Evolutionary conservation across 106 monocot genomes (phyloP).

Genomic region (Phalaenopsis equestris): DNA sequence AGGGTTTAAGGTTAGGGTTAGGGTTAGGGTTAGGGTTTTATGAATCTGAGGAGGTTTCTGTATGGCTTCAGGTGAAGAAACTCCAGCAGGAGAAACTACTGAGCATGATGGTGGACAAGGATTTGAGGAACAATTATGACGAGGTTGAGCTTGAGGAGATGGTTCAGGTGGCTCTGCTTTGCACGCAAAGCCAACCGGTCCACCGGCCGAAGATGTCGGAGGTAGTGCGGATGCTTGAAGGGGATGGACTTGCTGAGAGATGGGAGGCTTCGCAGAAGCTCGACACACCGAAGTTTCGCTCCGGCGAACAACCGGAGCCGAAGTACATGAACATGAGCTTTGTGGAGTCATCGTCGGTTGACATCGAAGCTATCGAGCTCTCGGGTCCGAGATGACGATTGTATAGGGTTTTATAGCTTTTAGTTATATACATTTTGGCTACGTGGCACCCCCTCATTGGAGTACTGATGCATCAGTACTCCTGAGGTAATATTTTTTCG

Average conservation of each 20-base stretch:
- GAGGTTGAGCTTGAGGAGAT: slow-evolving; percentile 81
- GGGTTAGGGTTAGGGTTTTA: not conserved
- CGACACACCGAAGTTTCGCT: slow-evolving; percentile 35
- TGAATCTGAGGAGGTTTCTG: not conserved
- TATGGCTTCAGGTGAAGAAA: slow-evolving; percentile 59
- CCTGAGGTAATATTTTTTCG: too few relatives aligned
- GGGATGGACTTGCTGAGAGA: slow-evolving; percentile 82
- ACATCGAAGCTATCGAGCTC: slow-evolving; percentile 77
- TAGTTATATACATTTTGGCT: slow-evolving; percentile 5
- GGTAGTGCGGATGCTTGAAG: slow-evolving; percentile 88
- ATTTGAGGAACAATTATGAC: slow-evolving; percentile 64
- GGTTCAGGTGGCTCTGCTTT: slow-evolving; percentile 86
- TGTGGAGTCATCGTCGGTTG: slow-evolving; percentile 59
- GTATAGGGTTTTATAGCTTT: not conserved
- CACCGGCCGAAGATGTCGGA: slow-evolving; percentile 97
- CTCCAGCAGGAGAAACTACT: slow-evolving; percentile 80
- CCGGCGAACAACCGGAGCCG: slow-evolving; percentile 37
- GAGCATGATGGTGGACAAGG: slow-evolving; percentile 70
- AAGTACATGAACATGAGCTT: slow-evolving; percentile 59
- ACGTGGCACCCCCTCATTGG: too few relatives aligned
- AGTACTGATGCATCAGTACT: too few relatives aligned
- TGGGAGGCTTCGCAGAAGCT: slow-evolving; percentile 82
- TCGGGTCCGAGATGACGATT: slow-evolving; percentile 82
- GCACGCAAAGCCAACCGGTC: slow-evolving; percentile 73
- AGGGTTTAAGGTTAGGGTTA: not conserved